phyloP scores from a whole-genome alignment of 768 basidiomycete species.

The Tulasnella sp. region DNA sequence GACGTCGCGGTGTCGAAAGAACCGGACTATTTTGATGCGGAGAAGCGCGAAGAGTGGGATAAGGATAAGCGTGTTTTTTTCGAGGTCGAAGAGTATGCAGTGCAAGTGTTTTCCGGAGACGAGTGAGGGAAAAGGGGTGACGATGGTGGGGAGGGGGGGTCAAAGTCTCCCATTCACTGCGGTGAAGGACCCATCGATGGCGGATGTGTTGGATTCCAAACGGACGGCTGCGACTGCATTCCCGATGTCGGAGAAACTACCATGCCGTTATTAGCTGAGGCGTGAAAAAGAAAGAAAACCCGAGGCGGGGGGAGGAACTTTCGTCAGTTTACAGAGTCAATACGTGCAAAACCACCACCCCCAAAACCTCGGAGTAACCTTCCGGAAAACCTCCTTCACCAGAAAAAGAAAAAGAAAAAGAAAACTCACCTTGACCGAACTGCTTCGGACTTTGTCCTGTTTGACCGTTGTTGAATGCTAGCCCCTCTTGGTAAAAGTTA shows the following conservation, averaged over 20 bases:
- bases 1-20: not conserved
- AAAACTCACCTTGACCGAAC: not conserved
- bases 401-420: too few species aligned
- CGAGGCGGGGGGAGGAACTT: not conserved
- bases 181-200: not conserved
- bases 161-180: not conserved
- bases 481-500: not conserved
- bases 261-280: not conserved
- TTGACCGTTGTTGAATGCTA: not conserved
- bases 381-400: not conserved
- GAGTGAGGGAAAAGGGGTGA: not conserved
- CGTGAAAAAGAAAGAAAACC: not conserved
- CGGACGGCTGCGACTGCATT: not conserved
- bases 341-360: too few species aligned
- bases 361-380: not conserved
- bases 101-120: not conserved
- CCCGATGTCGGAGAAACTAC: not conserved
- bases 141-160: not conserved
- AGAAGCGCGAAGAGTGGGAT: not conserved
- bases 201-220: not conserved
- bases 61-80: not conserved
- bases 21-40: not conserved
- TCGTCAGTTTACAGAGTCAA: not conserved
- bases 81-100: not conserved
- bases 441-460: not conserved